Evolutionary conservation across 2,329 filamentous ascomycete species (phyloP).

Genomic region (Plectosphaerella cucumerina): DNA sequence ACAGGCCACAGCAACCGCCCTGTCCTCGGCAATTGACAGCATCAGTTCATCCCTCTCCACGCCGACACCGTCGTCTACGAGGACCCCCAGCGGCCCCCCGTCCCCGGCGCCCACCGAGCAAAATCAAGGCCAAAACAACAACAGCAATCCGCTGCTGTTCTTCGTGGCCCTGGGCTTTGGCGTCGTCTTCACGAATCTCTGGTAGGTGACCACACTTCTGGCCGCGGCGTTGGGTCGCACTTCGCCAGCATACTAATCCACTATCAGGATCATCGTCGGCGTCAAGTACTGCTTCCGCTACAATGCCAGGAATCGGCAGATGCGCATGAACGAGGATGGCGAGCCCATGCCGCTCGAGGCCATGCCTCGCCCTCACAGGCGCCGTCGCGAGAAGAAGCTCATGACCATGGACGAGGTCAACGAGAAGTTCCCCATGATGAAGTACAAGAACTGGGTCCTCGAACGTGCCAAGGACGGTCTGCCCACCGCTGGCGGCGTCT

Average conservation of each 20-base stretch:
- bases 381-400: constrained; percentile 92
- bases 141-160: constrained; percentile 50
- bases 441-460: constrained; percentile 94
- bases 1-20: constrained; percentile 11
- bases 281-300: constrained; percentile 99
- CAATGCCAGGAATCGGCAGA: constrained; percentile 84
- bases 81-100: constrained; percentile 3
- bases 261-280: constrained; percentile 90
- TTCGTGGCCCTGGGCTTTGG: constrained; percentile 96
- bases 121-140: constrained; percentile 9
- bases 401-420: constrained; percentile 99
- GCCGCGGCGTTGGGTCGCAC: not conserved
- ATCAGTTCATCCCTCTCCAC: constrained; percentile 11
- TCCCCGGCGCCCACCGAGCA: constrained; percentile 1
- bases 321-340: constrained; percentile 73
- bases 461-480: constrained; percentile 79
- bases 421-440: constrained; percentile 89
- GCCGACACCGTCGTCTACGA: constrained; percentile 12
- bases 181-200: constrained; percentile 97
- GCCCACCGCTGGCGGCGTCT: constrained; percentile 79
- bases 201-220: constrained; percentile 53
- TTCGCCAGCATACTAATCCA: constrained; percentile 12
- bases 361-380: constrained; percentile 79
- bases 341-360: constrained; percentile 84
- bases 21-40: constrained; percentile 14